A percentile compares a stretch with the other conserved stretches of the same genome.
phyloP scores from a whole-genome alignment of 805 yeast species.

The Isabelozyma rhagii region DNA sequence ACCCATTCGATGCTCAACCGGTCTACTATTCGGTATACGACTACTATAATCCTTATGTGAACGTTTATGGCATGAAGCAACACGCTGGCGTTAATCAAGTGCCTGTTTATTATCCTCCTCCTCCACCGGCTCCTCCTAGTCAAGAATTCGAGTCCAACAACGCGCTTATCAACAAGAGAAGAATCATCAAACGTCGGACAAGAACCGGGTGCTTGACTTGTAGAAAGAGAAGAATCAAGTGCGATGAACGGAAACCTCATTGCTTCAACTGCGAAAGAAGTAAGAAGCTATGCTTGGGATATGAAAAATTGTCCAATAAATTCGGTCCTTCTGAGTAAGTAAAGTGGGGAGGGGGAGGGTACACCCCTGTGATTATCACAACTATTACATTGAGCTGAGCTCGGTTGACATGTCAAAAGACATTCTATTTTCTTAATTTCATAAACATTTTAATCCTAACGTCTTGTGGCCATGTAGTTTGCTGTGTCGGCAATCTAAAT shows the following conservation, averaged over 20 bases:
- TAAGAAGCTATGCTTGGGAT: constrained; percentile 66
- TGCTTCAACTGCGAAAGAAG: constrained; percentile 67
- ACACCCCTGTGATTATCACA: no score
- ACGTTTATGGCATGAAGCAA: constrained; percentile 1
- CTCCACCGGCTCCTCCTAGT: not conserved
- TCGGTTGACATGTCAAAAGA: no score
- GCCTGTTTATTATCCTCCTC: not conserved
- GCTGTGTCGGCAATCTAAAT: no score
- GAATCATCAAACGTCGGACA: constrained; percentile 58
- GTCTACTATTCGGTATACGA: constrained; percentile 3
- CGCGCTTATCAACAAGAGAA: constrained; percentile 31
- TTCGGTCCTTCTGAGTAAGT: not conserved
- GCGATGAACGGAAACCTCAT: constrained; percentile 71
- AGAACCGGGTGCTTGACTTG: constrained; percentile 77
- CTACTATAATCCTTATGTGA: not conserved
- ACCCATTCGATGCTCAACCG: constrained; percentile 5
- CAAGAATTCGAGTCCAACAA: constrained; percentile 20
- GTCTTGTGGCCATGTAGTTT: no score
- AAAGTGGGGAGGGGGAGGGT: no score
- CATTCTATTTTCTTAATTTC: no score
- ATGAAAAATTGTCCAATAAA: constrained; percentile 34
- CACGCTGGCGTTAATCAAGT: not conserved
- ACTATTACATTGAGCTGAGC: no score
- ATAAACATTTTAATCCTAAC: no score
- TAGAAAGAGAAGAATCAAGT: constrained; percentile 66